Conservation (phyloP, 805 yeast genomes). For the Torulaspora maleeae region DNA sequence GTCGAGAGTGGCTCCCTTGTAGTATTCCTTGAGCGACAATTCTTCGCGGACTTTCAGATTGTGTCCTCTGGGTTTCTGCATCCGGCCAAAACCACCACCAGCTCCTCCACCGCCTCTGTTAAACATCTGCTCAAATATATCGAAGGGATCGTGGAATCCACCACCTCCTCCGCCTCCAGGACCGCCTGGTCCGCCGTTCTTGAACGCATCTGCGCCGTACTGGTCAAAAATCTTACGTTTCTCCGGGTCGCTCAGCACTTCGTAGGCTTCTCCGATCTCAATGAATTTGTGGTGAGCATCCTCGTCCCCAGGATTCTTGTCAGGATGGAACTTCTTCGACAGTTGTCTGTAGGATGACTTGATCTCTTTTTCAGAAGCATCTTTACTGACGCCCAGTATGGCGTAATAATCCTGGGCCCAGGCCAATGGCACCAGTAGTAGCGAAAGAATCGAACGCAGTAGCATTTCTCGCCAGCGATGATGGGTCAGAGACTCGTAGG, state of each 20-base stretch:
- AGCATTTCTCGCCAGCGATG: conserved; percentile 3
- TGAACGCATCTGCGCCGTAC: conserved; percentile 71
- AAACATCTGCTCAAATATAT: conserved; percentile 36
- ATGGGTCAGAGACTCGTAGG: too few species aligned
- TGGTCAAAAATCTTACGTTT: conserved; percentile 65
- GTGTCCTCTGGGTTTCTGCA: conserved; percentile 53
- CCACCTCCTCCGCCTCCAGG: conserved; percentile 37
- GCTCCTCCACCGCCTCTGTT: conserved; percentile 28
- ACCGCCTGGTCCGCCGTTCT: conserved; percentile 53
- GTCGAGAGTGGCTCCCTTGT: conserved; percentile 58
- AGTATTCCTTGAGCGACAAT: conserved; percentile 61
- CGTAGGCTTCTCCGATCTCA: conserved; percentile 91
- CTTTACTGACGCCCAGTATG: conserved; percentile 62
- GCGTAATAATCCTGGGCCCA: conserved; percentile 47
- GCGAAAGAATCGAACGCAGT: conserved; percentile 7
- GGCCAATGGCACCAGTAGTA: conserved; percentile 15
- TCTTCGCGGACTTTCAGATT: conserved; percentile 54
- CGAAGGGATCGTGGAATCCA: conserved; percentile 36
- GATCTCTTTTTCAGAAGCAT: conserved; percentile 75
- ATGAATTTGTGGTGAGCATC: conserved; percentile 82
- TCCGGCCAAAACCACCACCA: conserved; percentile 47
- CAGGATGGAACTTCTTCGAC: conserved; percentile 89
- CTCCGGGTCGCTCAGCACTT: conserved; percentile 67
- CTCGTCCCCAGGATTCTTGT: conserved; percentile 79
- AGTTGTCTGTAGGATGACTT: conserved; percentile 78